Conservation (phyloP, 805 yeast genomes). For the Wickerhamiella brachini region DNA sequence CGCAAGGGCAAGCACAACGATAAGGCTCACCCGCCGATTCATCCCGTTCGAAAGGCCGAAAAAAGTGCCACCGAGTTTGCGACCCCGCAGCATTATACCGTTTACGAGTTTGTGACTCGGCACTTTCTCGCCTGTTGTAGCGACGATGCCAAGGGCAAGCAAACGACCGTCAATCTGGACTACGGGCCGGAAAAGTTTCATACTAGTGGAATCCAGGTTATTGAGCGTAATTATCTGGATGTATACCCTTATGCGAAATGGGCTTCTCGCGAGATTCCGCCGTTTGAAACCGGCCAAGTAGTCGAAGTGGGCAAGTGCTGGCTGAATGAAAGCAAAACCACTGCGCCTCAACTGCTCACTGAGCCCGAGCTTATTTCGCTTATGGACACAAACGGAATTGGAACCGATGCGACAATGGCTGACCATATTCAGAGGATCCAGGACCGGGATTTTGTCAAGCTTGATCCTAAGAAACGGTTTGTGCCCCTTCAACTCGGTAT, state of each 20-base stretch:
- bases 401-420: constrained; percentile 98
- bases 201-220: constrained; percentile 61
- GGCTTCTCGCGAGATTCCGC: constrained; percentile 53
- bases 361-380: constrained; percentile 83
- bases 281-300: constrained; percentile 41
- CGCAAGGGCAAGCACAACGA: constrained; percentile 76
- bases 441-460: constrained; percentile 46
- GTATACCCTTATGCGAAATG: constrained; percentile 69
- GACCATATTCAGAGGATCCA: constrained; percentile 83
- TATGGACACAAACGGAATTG: constrained; percentile 96
- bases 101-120: constrained; percentile 76
- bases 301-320: constrained; percentile 43
- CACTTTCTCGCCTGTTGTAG: constrained; percentile 88
- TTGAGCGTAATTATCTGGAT: constrained; percentile 64
- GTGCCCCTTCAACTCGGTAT: constrained; percentile 76
- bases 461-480: constrained; percentile 25
- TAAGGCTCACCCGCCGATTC: constrained; percentile 97
- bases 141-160: constrained; percentile 70
- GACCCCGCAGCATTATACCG: constrained; percentile 42
- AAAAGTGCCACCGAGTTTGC: constrained; percentile 22
- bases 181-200: constrained; percentile 73
- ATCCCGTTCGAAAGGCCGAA: constrained; percentile 43
- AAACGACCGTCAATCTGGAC: constrained; percentile 43
- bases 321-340: constrained; percentile 59
- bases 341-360: constrained; percentile 72